Conservation (phyloP, 164 flowering plant genomes). For the Saururus chinensis region DNA sequence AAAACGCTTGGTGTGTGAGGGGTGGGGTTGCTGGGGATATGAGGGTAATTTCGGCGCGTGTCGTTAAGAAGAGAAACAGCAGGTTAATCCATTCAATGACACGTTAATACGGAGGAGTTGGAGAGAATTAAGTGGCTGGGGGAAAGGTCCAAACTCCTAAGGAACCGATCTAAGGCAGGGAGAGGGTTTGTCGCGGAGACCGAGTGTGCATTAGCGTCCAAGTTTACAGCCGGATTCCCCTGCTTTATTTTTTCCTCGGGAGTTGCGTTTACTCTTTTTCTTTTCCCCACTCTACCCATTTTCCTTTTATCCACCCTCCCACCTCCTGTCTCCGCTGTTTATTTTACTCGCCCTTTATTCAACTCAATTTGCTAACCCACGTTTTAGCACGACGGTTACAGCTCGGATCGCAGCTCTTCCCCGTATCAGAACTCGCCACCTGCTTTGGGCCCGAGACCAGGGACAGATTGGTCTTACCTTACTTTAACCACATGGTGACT, state of each 20-base stretch:
- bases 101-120: too few relatives aligned
- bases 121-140: slow-evolving; percentile 13
- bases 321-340: too few relatives aligned
- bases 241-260: slow-evolving; percentile 30
- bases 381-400: slow-evolving; percentile 67
- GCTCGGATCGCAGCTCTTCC: slow-evolving; percentile 22
- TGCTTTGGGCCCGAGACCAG: slow-evolving; percentile 1
- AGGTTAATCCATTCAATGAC: not conserved
- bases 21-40: not conserved
- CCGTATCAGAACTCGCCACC: slow-evolving; percentile 18
- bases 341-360: too few relatives aligned
- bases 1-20: too few relatives aligned
- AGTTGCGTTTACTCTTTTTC: slow-evolving; percentile 19
- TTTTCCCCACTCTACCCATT: slow-evolving; percentile 5
- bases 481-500: not conserved
- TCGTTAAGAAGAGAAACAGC: not conserved
- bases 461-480: slow-evolving; percentile 8
- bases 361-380: slow-evolving; percentile 20
- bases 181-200: slow-evolving; percentile 46
- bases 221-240: slow-evolving; percentile 65
- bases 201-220: slow-evolving; percentile 48
- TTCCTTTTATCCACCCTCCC: slow-evolving; percentile 2
- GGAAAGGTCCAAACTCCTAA: slow-evolving; percentile 41
- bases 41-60: not conserved
- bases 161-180: slow-evolving; percentile 51